Conservation (phyloP, 495 filamentous ascomycete genomes). For the Podospora pseudopauciseta region DNA sequence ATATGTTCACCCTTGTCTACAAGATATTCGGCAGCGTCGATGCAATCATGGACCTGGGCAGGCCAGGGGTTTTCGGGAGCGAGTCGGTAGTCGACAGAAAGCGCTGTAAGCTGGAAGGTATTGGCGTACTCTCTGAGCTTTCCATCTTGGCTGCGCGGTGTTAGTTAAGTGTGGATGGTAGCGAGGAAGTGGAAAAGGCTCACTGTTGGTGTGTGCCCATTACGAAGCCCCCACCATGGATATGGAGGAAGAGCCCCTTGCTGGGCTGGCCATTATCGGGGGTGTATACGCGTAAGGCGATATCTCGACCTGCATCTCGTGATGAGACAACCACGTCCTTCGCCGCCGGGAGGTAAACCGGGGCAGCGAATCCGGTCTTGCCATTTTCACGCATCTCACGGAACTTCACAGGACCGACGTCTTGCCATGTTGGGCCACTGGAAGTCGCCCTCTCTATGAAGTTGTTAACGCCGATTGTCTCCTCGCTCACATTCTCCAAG, state of each 20-base stretch:
- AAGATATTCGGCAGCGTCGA: constrained; percentile 18
- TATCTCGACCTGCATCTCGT: neutral
- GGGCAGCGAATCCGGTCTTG: constrained; percentile 11
- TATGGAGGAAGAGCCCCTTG: constrained; percentile 12
- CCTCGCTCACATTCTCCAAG: constrained; percentile 1
- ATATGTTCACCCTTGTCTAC: constrained; percentile 7
- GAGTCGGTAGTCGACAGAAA: constrained; percentile 57
- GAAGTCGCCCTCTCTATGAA: neutral
- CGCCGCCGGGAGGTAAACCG: neutral
- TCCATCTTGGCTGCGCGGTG: constrained; percentile 4
- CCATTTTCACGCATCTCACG: constrained; percentile 8
- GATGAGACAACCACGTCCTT: constrained; percentile 5
- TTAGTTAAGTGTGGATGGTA: neutral
- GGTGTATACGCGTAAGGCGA: constrained; percentile 6
- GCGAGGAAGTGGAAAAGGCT: neutral
- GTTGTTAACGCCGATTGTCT: constrained; percentile 7
- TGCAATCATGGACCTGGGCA: constrained; percentile 49
- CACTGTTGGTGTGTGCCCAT: constrained; percentile 4
- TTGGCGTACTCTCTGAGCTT: constrained; percentile 14
- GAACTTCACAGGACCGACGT: constrained; percentile 7
- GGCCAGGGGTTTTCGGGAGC: constrained; percentile 59
- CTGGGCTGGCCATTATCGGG: constrained; percentile 10
- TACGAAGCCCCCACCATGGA: constrained; percentile 11
- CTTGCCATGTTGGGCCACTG: constrained; percentile 7
- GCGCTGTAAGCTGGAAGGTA: constrained; percentile 11